Evolutionary conservation across 495 filamentous ascomycete species (phyloP), one percentile per base, ranked within the genome.

Genomic region (Hyaloscypha hepaticicola): DNA sequence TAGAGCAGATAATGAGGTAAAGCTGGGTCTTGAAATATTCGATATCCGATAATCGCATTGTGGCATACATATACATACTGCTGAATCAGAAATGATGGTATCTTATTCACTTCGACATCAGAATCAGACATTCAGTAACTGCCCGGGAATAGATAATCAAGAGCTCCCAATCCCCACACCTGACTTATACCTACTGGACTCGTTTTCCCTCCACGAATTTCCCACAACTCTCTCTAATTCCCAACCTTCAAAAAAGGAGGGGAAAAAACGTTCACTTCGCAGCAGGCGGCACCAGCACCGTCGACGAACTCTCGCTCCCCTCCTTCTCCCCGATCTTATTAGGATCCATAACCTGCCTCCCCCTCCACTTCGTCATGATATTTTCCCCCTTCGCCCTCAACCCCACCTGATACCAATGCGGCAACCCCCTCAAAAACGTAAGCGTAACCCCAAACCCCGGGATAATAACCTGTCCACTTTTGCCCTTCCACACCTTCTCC

Each of bases 391-490:
- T 74, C 29, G 59, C 48, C 61, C 78, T 66, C 57, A 81, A 26
- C 28, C 72, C 60, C 1, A 66, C 55, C 66, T 79, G 74, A 61
- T 80, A 77, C 81, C 80, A 84, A 62, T 77, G 75, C 53, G 79
- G 79, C 63, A 79, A 51, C 0, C 72, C 79, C 41, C 71, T 73
- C 63, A 81, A 38, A 24, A 69, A 58, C 8, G 75, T 53, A 49
- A 80, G 60, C 21, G 71, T 53, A 16, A 66, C 71, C 8, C 71
- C 79, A 66, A 77, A 75, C 1, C 63, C 72, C 0, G 88, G 85
- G 55, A 85, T 45, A 29, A 85, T 66, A n/a, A 90, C 72, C 76
- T 88, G 82, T 2, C 79, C 81, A 69, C 85, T 86, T 68, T 77
- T 64, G 1, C 84, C 87, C 19, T 50, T 79, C 41, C 87, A 70